These are phyloP conservation scores for Xylariaceae sp. DNA, from an alignment of 2,329 filamentous ascomycete species.

Conservation along the genomic window DNA sequence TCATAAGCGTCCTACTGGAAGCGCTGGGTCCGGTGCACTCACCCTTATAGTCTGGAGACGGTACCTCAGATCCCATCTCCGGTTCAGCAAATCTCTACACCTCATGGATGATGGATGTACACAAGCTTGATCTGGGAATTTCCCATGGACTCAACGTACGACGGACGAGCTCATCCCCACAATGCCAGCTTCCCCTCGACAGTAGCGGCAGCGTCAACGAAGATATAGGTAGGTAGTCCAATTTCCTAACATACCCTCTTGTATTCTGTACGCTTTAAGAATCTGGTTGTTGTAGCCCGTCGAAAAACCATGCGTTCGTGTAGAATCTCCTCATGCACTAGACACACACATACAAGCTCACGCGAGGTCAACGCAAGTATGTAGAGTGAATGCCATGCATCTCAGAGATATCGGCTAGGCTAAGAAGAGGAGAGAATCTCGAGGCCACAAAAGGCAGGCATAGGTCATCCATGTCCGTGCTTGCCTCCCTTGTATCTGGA, in stretches of 20 bases:
- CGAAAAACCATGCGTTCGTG: too few species aligned
- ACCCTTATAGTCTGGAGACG: background rate
- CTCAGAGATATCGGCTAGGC: too few species aligned
- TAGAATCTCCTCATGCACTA: too few species aligned
- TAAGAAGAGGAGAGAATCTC: too few species aligned
- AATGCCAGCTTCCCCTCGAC: background rate
- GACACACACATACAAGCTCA: too few species aligned
- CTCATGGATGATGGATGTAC: slow-evolving; percentile 4
- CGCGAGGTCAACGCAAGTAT: too few species aligned
- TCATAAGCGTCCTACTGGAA: too few species aligned
- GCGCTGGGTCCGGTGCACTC: background rate
- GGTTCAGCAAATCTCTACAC: slow-evolving; percentile 1
- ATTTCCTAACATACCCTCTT: slow-evolving; percentile 4
- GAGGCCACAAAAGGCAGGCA: too few species aligned
- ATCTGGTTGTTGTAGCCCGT: background rate
- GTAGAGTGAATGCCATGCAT: too few species aligned
- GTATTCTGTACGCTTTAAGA: slow-evolving; percentile 5
- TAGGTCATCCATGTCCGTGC: too few species aligned
- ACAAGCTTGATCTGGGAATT: slow-evolving; percentile 11
- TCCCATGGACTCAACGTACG: background rate
- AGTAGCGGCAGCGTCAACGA: slow-evolving; percentile 3
- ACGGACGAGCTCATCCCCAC: background rate
- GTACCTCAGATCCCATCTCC: slow-evolving; percentile 8
- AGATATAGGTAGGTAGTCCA: slow-evolving; percentile 1
- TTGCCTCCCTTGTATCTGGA: too few species aligned